Percentiles rank a stretch among this genome's conserved stretches.
Evolutionary conservation across 495 filamentous ascomycete genomes (phyloP).

Genomic region (Penicillium waksmanii): DNA sequence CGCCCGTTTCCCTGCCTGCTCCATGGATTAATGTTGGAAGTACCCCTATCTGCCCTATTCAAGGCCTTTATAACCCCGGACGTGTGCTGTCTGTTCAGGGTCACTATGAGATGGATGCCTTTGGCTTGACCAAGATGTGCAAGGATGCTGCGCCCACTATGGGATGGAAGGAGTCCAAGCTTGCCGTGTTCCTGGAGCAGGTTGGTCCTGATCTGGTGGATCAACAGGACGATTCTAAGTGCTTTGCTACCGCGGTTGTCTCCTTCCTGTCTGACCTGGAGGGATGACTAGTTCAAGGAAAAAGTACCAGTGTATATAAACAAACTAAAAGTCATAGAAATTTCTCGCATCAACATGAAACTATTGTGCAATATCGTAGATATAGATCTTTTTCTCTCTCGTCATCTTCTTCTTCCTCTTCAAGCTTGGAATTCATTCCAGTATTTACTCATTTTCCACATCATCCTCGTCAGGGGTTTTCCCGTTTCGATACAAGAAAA

Average conservation of each 20-base stretch:
- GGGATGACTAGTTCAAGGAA: slow-evolving; percentile 18
- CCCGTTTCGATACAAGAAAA: slow-evolving; percentile 74
- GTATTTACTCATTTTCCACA: slow-evolving; percentile 11
- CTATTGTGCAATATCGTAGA: not conserved
- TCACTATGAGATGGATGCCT: slow-evolving; percentile 44
- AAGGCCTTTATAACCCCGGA: slow-evolving; percentile 42
- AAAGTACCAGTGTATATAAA: not conserved
- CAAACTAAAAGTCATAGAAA: not conserved
- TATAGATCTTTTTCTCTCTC: not conserved
- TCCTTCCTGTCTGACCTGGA: slow-evolving; percentile 30
- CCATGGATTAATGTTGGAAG: slow-evolving; percentile 41
- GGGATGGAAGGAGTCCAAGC: slow-evolving; percentile 35
- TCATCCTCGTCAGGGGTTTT: slow-evolving; percentile 22
- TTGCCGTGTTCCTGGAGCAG: slow-evolving; percentile 33
- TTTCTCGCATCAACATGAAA: not conserved
- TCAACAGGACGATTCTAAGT: slow-evolving; percentile 26
- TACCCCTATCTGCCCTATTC: slow-evolving; percentile 38
- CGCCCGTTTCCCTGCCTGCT: slow-evolving; percentile 29
- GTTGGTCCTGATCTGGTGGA: slow-evolving; percentile 30
- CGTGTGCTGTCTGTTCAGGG: slow-evolving; percentile 40
- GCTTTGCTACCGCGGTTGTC: slow-evolving; percentile 31
- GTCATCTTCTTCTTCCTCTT: not conserved
- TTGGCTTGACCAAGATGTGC: slow-evolving; percentile 36
- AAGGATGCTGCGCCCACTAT: slow-evolving; percentile 31
- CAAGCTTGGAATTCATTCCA: too few species aligned